Conservation (phyloP, 2,329 filamentous ascomycete species). For the Fusarium solani-melongenae region DNA sequence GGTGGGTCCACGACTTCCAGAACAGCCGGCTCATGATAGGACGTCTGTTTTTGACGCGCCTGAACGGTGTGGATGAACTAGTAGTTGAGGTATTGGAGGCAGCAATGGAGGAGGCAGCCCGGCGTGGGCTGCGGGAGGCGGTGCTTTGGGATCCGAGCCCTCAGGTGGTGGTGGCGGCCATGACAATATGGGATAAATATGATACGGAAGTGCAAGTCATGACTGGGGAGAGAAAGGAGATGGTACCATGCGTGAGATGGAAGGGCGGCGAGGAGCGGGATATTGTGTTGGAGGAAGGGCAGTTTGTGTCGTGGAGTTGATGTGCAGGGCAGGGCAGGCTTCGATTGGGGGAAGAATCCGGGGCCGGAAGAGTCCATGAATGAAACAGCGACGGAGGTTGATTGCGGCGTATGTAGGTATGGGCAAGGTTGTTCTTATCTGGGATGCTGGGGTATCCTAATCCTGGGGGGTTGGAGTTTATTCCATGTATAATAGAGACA, state of each 20-base stretch:
- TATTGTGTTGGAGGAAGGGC: slow-evolving; percentile 43
- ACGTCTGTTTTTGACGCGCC: slow-evolving; percentile 24
- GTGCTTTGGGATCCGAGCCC: slow-evolving; percentile 51
- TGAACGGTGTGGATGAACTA: neutral
- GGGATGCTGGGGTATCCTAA: slow-evolving; percentile 4
- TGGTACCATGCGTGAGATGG: slow-evolving; percentile 51
- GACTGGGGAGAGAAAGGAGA: slow-evolving; percentile 45
- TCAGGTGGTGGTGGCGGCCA: slow-evolving; percentile 7
- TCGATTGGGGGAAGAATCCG: slow-evolving; percentile 12
- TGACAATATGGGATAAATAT: neutral
- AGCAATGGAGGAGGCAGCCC: slow-evolving; percentile 48
- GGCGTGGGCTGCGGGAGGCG: slow-evolving; percentile 47
- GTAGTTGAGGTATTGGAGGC: slow-evolving; percentile 43
- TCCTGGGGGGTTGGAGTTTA: neutral
- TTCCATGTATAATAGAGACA: neutral
- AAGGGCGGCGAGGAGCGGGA: slow-evolving; percentile 41
- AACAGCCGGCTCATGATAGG: slow-evolving; percentile 29
- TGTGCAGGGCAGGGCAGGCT: slow-evolving; percentile 1
- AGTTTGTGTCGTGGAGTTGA: slow-evolving; percentile 20
- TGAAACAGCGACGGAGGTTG: neutral
- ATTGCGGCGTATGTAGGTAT: neutral
- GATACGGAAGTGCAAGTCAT: slow-evolving; percentile 37
- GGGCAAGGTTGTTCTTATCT: neutral
- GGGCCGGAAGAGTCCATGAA: neutral
- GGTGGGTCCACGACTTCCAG: slow-evolving; percentile 52